phyloP scores from a whole-genome alignment of 306 rosid species.

The Astragalus membranaceus region DNA sequence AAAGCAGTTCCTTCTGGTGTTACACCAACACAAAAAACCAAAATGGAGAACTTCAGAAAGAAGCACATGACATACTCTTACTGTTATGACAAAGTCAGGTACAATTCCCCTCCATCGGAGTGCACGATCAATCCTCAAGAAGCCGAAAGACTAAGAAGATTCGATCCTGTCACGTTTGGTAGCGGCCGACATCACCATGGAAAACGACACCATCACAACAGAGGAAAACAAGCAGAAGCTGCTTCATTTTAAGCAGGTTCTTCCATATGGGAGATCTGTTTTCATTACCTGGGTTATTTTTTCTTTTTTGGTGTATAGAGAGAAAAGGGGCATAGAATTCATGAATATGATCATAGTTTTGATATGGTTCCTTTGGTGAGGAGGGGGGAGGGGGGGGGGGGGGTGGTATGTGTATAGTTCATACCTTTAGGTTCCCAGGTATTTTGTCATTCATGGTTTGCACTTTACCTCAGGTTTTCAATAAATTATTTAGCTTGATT shows the following conservation, averaged over 20 bases:
- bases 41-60: constrained; percentile 71
- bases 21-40: constrained; percentile 40
- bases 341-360: constrained; percentile 34
- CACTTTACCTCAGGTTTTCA: constrained; percentile 48
- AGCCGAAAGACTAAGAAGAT: constrained; percentile 61
- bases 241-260: constrained; percentile 35
- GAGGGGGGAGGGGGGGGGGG: too few species aligned
- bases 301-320: constrained; percentile 41
- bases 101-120: constrained; percentile 59
- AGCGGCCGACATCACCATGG: constrained; percentile 64
- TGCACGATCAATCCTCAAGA: constrained; percentile 65
- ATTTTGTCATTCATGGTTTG: constrained; percentile 41
- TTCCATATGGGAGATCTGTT: background rate
- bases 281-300: constrained; percentile 29
- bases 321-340: constrained; percentile 36
- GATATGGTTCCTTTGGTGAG: constrained; percentile 37
- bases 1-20: constrained; percentile 47
- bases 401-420: constrained; percentile 88
- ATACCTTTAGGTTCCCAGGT: constrained; percentile 40
- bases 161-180: constrained; percentile 85
- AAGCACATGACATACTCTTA: constrained; percentile 90
- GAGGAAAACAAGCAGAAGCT: constrained; percentile 32
- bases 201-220: constrained; percentile 53
- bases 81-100: constrained; percentile 69
- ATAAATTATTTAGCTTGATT: constrained; percentile 41